A percentile compares a stretch with the other conserved stretches of the same genome.
Conservation (phyloP, 495 filamentous ascomycete genomes). For the Penicillium parvum region DNA sequence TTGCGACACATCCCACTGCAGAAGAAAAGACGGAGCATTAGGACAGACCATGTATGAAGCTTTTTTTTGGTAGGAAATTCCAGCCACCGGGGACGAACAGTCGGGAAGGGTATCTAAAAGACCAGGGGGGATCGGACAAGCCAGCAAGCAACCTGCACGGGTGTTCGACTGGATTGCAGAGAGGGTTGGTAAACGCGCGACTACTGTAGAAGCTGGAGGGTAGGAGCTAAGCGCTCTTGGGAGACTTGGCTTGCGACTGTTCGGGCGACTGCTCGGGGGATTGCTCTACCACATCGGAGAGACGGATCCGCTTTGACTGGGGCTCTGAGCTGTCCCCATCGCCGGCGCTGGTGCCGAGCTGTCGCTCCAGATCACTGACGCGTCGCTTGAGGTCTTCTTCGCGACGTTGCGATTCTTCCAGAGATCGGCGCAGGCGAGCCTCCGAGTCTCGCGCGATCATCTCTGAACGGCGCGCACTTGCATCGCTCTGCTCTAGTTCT, state of each 20-base stretch:
- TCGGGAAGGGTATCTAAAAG: slow-evolving; percentile 46
- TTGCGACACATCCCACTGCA: slow-evolving; percentile 14
- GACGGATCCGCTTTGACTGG: slow-evolving; percentile 41
- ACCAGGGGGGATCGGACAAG: slow-evolving; percentile 32
- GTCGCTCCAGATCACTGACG: slow-evolving; percentile 73
- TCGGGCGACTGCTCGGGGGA: slow-evolving; percentile 30
- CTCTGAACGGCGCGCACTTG: slow-evolving; percentile 57
- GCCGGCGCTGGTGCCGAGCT: slow-evolving; percentile 32
- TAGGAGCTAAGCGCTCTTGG: slow-evolving; percentile 31
- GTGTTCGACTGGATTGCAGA: not conserved
- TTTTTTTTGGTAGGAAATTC: slow-evolving; percentile 24
- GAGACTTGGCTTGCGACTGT: slow-evolving; percentile 35
- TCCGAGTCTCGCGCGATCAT: slow-evolving; percentile 56
- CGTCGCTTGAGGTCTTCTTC: slow-evolving; percentile 80
- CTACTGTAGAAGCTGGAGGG: not conserved
- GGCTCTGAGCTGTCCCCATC: slow-evolving; percentile 38
- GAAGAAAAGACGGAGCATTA: slow-evolving; percentile 10
- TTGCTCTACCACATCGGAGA: slow-evolving; percentile 44
- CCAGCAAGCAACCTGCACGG: slow-evolving; percentile 13
- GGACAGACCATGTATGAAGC: slow-evolving; percentile 16
- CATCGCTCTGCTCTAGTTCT: slow-evolving; percentile 79
- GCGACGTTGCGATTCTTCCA: slow-evolving; percentile 70
- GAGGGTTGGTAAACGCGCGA: not conserved
- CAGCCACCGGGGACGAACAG: slow-evolving; percentile 36
- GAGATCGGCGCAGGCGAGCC: slow-evolving; percentile 56